These are phyloP conservation scores for Epichloe elymi DNA, from an alignment of 2,329 filamentous ascomycete genomes.

Conservation along the genomic window DNA sequence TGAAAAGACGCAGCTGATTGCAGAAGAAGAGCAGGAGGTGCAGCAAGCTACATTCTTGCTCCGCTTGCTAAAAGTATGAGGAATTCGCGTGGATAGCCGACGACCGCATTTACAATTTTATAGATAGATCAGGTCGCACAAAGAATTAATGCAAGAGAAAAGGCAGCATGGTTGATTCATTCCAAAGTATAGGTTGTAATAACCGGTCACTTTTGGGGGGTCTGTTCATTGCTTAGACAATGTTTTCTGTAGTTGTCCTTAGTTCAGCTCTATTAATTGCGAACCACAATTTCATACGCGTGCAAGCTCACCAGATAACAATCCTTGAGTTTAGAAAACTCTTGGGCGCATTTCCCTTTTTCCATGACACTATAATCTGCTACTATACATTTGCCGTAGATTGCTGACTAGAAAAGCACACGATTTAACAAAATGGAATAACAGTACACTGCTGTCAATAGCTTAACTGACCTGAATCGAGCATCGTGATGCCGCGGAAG, in stretches of 20 bases:
- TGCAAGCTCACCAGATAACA: conserved; percentile 61
- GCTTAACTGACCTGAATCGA: conserved; percentile 33
- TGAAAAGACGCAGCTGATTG: conserved; percentile 38
- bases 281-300: not conserved
- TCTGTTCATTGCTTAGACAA: conserved; percentile 13
- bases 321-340: conserved; percentile 76
- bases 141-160: no score
- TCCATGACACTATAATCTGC: conserved; percentile 80
- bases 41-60: conserved; percentile 71
- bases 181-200: not conserved
- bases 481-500: conserved; percentile 40
- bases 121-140: not conserved
- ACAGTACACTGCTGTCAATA: not conserved
- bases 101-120: not conserved
- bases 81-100: not conserved
- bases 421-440: not conserved
- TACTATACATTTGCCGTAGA: conserved; percentile 85
- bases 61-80: conserved; percentile 59
- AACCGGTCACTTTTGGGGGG: no score
- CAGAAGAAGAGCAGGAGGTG: conserved; percentile 74
- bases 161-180: not conserved
- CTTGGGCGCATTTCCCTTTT: conserved; percentile 80
- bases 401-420: conserved; percentile 46
- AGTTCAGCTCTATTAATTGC: not conserved
- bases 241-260: conserved; percentile 8